Base-by-base conservation (phyloP, 495 filamentous ascomycete genomes). In the Penicillium robsamsonii region DNA sequence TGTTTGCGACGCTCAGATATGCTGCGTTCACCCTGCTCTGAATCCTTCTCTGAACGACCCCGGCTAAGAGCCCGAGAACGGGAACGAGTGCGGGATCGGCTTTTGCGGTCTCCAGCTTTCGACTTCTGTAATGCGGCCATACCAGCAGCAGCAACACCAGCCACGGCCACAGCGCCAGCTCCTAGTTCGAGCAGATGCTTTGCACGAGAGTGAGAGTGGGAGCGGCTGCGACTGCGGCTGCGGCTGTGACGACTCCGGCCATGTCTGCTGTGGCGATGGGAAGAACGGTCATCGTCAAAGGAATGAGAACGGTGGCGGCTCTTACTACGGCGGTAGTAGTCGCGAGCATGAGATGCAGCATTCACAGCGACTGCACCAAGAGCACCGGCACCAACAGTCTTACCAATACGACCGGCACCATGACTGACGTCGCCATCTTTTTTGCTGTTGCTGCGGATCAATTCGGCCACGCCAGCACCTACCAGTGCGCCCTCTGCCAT, bases 401-500 rank as follows among this genome's bases (percentile, higher is more conserved):
- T 85, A n/a, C 85, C 80, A n/a, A 85, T 79, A 56, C 86, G 84
- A 60, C 86, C 78, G 35, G 86, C 71, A 0, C 76, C 78, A 47
- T 78, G 70, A 49, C 83, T 80, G 18, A 82, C 81, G 6, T 79
- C 76, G 17, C 84, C 84, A 38, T 84, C 69, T 30, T 74, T 77
- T 59, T 85, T 81, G 46, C 81, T 77, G 58, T 86, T 90, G 53
- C 87, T 84, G 30, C 86, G 81, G 1, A 95, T 61, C 4, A 96
- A 65, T 42, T 90, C 90, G 4, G 87, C 87, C 8, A 86, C 81
- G 54, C 87, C 92, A 37, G 88, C 81, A 13, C 90, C 92, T 45
- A 89, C 87, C 33, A 93, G 72, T 24, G 90, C 90, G 35, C 92
- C 92, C 74, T 93, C 91, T 24, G 89, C 90, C n/a, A 96, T 68